These are phyloP conservation scores for Gossypium herbaceum DNA, from an alignment of 345 rosid genomes.

Conservation along the genomic window DNA sequence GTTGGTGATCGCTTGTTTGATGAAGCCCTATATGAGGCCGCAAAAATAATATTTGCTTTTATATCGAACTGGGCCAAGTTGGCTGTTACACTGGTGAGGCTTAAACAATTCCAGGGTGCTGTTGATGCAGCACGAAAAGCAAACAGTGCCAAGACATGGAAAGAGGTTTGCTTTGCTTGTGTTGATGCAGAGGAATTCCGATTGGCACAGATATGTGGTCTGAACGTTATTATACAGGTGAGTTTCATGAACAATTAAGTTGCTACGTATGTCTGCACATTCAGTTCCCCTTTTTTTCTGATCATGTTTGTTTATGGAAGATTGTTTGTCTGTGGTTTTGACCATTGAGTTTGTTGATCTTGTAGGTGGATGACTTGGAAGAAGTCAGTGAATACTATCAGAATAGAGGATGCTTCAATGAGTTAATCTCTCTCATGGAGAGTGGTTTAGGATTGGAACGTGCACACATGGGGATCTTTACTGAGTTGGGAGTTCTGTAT, in stretches of 20 bases:
- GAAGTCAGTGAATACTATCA: conserved; percentile 97
- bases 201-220: conserved; percentile 95
- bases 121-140: conserved; percentile 99
- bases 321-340: not conserved
- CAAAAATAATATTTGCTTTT: conserved; percentile 90
- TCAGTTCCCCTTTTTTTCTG: not conserved
- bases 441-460: conserved; percentile 98
- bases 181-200: conserved; percentile 98
- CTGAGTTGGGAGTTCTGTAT: conserved; percentile 95
- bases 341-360: not conserved
- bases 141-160: conserved; percentile 98
- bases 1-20: conserved; percentile 95
- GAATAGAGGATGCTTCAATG: conserved; percentile 97
- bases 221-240: conserved; percentile 91
- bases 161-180: conserved; percentile 98
- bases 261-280: not conserved
- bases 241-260: not conserved
- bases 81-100: conserved; percentile 90
- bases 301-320: not conserved
- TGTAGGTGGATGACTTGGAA: conserved; percentile 94
- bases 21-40: conserved; percentile 87
- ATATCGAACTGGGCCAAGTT: conserved; percentile 98
- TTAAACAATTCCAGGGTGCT: conserved; percentile 96
- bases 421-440: conserved; percentile 95
- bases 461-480: conserved; percentile 98